phyloP scores from a whole-genome alignment of 2,329 filamentous ascomycete species.

The Colletotrichum sp. region DNA sequence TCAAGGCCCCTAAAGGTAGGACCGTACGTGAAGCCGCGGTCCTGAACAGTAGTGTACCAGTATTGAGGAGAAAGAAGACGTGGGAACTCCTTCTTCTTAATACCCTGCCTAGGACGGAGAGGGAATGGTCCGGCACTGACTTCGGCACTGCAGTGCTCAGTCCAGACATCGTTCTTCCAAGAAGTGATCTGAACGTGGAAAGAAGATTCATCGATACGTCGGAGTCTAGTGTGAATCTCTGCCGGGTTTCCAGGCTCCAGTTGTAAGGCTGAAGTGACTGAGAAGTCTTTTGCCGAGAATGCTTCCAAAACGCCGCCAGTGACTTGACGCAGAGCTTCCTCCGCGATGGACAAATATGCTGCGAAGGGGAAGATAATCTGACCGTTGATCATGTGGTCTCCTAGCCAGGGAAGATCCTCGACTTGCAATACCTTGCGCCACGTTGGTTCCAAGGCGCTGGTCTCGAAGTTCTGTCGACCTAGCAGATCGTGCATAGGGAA shows the following conservation, averaged over 20 bases:
- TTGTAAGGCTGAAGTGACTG: constrained; percentile 32
- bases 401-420: background rate
- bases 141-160: constrained; percentile 30
- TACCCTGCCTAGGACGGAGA: constrained; percentile 20
- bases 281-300: constrained; percentile 28
- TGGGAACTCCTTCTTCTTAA: background rate
- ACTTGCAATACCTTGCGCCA: background rate
- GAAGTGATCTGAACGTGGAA: constrained; percentile 36
- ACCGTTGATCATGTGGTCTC: background rate
- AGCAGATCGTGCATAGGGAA: background rate
- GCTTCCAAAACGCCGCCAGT: constrained; percentile 21
- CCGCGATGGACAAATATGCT: background rate
- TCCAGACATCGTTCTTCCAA: constrained; percentile 29
- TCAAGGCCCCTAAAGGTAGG: constrained; percentile 32
- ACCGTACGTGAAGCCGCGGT: constrained; percentile 34
- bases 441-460: background rate
- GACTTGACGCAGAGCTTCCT: background rate
- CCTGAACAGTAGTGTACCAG: constrained; percentile 29
- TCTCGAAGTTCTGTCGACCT: background rate
- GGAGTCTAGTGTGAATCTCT: constrained; percentile 36
- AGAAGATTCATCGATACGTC: constrained; percentile 30
- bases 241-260: constrained; percentile 27
- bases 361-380: background rate
- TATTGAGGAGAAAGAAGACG: background rate
- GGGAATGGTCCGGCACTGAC: background rate